Evolutionary conservation across 495 filamentous ascomycete genomes (phyloP).

Genomic region (Penicillium malachiteum): DNA sequence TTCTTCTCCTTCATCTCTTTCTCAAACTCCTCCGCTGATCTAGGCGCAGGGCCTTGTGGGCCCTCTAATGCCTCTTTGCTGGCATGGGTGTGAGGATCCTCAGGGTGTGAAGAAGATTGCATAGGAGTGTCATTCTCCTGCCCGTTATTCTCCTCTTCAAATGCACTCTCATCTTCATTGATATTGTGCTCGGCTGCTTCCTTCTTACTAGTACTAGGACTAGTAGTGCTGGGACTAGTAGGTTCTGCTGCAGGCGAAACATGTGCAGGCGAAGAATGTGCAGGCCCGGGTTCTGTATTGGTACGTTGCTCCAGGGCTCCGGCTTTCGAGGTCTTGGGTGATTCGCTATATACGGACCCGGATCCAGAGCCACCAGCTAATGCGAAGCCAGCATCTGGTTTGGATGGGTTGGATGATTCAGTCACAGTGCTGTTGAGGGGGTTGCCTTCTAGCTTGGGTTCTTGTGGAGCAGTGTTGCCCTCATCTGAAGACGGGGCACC

Average conservation of each 20-base stretch:
- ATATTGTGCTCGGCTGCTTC: not conserved
- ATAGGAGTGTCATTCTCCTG: too few species aligned
- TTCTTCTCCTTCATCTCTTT: slow-evolving; percentile 18
- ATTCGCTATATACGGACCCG: not conserved
- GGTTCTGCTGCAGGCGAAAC: too few species aligned
- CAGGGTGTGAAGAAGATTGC: not conserved
- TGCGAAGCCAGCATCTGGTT: not conserved
- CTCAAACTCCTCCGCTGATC: slow-evolving; percentile 29
- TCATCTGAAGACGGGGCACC: slow-evolving; percentile 22
- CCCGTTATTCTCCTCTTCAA: too few species aligned
- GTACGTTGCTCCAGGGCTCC: slow-evolving; percentile 14
- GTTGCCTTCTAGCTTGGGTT: slow-evolving; percentile 11
- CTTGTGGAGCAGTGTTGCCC: slow-evolving; percentile 24
- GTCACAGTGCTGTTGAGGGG: slow-evolving; percentile 7
- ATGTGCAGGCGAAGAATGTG: too few species aligned
- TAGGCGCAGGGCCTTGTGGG: slow-evolving; percentile 29
- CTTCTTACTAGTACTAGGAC: not conserved
- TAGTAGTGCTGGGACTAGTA: not conserved
- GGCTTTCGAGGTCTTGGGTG: slow-evolving; percentile 3
- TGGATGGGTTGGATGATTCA: not conserved
- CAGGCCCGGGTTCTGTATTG: not conserved
- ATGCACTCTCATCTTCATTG: too few species aligned
- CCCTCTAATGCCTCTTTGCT: slow-evolving; percentile 39
- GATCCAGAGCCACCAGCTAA: not conserved
- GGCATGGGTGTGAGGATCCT: slow-evolving; percentile 8